Base-by-base conservation (phyloP, 148 eudicot species). In the Fagopyrum tataricum region DNA sequence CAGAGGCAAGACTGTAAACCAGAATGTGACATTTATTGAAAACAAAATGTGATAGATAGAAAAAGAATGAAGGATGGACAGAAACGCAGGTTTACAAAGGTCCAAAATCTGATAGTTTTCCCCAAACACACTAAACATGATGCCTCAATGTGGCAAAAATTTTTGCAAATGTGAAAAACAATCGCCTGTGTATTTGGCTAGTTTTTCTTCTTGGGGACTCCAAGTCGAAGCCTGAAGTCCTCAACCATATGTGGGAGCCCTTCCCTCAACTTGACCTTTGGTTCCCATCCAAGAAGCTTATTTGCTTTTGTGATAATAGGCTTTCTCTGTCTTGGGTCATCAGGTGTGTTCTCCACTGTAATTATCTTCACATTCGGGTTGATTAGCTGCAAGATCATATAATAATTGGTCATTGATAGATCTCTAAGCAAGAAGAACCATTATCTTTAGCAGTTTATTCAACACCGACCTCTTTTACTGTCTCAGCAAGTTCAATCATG, bases 401-500 rank as follows among this genome's bases (percentile, higher is more conserved):
- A 44, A 15, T 2, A 44, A 31, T 31, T 31, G 37, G 37, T 31
- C 37, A 31, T 31, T 31, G 37, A 3, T 31, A 31, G 2, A 31
- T 31, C 37, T 31, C 37, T 43, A 64, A 13, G 44, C 37, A 31
- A 31, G 37, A 31, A 31, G 37, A 31, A 0, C 2, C 37, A 31
- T 31, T 31, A 1, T 31, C 37, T 31, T 31, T 31, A 31, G 37
- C 37, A 31, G 37, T 31, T 3, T 31, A 0, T 31, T 31, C 2
- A 31, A 31, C 37, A 78, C 82, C 79, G 18, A 87, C 98, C 97
- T 96, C 97, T 80, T 96, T 90, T 78, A 96, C 99, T n/a, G 85
- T 86, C 81, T 96, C 97, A 43, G 99, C 99, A 59, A 96, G 97
- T 82, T 96, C 97, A 75, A 88, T 77, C 96, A 96, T 96, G 20